These are phyloP conservation scores for Apocynum venetum DNA, from an alignment of 257 asterid genomes.

Conservation along the genomic window DNA sequence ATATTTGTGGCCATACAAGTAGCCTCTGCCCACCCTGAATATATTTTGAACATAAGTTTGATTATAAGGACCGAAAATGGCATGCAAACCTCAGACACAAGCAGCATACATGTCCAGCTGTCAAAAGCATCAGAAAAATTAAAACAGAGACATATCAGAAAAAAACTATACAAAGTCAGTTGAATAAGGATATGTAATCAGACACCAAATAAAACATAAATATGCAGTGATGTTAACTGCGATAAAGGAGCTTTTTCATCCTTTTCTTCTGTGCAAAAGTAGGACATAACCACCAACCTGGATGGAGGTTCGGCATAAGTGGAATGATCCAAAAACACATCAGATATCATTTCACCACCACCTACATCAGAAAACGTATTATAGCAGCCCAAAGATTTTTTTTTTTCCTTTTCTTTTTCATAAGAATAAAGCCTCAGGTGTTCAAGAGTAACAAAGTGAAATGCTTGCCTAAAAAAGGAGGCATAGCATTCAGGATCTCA, in stretches of 20 bases:
- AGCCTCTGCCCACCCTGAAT: neutral
- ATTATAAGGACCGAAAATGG: neutral
- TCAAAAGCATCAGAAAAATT: neutral
- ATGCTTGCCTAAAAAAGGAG: slow-evolving; percentile 84
- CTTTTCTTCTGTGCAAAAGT: neutral
- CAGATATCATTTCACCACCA: slow-evolving; percentile 99
- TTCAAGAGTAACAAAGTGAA: neutral
- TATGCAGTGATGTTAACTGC: neutral
- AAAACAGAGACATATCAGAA: neutral
- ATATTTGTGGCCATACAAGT: neutral
- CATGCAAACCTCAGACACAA: neutral
- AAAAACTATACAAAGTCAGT: neutral
- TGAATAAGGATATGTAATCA: neutral
- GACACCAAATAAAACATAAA: neutral
- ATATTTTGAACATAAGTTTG: neutral
- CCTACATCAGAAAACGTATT: slow-evolving; percentile 38
- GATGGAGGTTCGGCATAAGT: slow-evolving; percentile 97
- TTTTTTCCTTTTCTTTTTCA: neutral
- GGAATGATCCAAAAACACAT: slow-evolving; percentile 83
- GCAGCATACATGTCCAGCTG: neutral
- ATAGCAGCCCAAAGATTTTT: slow-evolving; percentile 19
- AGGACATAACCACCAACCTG: slow-evolving; percentile 42
- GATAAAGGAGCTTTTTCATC: neutral
- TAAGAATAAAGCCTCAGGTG: neutral
- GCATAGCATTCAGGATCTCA: slow-evolving; percentile 76